Evolutionary conservation across 2,329 filamentous ascomycete genomes (phyloP), one percentile per base, ranked within the genome.

Genomic region (Fusarium devonianum): DNA sequence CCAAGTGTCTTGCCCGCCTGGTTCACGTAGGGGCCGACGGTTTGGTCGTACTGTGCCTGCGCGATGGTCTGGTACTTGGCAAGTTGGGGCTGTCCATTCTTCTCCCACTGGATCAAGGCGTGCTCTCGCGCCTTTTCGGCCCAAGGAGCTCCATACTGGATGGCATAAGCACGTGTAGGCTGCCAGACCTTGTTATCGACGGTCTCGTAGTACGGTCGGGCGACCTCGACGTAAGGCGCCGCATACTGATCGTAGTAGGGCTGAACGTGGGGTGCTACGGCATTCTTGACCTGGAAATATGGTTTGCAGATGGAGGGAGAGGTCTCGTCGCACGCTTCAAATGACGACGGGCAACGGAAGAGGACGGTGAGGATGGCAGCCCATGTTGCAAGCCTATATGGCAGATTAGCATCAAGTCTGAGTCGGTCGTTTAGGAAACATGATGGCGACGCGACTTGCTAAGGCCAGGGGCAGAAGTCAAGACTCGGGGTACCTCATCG

Each of bases 241-340:
- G 90, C 87, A 67, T 97, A 96, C 49, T 83, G 72, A 60, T 93
- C 77, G 72, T 97, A 97, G 73, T 95, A 96, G 3, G 92, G 93
- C 63, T 87, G 80, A 22, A 95, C 67, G 70, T 93, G 87, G 4
- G 94, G 94, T 18, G 84, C 74, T 51, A 92, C 76, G 48, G 75
- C 67, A 14, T 79, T 73, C 79, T 86, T 76, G 76, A 85, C 63
- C 74, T 85, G 73, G 75, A 88, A 80, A 80, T 97, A 97, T 8
- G 89, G 87, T 66, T 87, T 87, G 81, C 94, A 99, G 54, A 97
- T 82, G 57, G 76, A 80, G 1, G 92, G 89, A 2, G 90, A 89
- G 21, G 79, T 74, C 18, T 88, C 83, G 63, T 84, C 82, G 65
- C 94, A 83, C 18, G 84, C 80, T 19, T 86, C 81, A 52, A 87